Percentiles rank a stretch among this genome's conserved stretches.
phyloP scores from a whole-genome alignment of 1,139 yeast species.

The Meyerozyma smithsonii region DNA sequence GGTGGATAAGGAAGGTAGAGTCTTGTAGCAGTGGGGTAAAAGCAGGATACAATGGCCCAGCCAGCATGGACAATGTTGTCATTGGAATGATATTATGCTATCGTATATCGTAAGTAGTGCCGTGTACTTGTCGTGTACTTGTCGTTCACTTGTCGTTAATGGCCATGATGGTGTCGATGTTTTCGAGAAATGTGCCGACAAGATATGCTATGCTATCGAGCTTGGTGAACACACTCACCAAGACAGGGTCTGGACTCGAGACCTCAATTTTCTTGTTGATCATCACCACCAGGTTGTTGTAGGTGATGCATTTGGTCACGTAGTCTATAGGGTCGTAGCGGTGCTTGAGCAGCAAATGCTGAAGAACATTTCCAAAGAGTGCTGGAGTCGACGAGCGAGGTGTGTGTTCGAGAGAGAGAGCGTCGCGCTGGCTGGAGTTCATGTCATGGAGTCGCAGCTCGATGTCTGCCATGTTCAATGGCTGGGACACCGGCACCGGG shows the following conservation, averaged over 20 bases:
- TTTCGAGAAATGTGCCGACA: slow-evolving; percentile 15
- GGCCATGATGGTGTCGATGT: slow-evolving; percentile 1
- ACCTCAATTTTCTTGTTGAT: slow-evolving; percentile 41
- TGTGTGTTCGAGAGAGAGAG: neutral
- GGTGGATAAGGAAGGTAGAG: neutral
- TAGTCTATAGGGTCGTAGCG: slow-evolving; percentile 37
- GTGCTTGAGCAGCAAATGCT: slow-evolving; percentile 28
- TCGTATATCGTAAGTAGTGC: too few species aligned
- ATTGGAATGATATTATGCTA: too few species aligned
- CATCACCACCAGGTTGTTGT: slow-evolving; percentile 39
- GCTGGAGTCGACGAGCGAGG: slow-evolving; percentile 4
- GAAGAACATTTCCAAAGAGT: slow-evolving; percentile 23
- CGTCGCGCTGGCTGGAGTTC: neutral
- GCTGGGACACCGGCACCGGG: slow-evolving; percentile 8
- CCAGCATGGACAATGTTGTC: too few species aligned
- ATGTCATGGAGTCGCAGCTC: slow-evolving; percentile 15
- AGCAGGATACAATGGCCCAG: too few species aligned
- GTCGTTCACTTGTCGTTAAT: neutral
- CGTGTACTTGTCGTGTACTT: neutral
- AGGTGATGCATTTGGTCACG: slow-evolving; percentile 42
- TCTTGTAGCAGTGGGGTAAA: neutral
- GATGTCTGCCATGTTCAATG: slow-evolving; percentile 18
- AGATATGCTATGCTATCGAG: slow-evolving; percentile 40
- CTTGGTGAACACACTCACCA: slow-evolving; percentile 41
- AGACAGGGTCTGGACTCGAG: slow-evolving; percentile 39